phyloP scores from a whole-genome alignment of 202 grass and related monocot species.

The Schoenoplectus triqueter region DNA sequence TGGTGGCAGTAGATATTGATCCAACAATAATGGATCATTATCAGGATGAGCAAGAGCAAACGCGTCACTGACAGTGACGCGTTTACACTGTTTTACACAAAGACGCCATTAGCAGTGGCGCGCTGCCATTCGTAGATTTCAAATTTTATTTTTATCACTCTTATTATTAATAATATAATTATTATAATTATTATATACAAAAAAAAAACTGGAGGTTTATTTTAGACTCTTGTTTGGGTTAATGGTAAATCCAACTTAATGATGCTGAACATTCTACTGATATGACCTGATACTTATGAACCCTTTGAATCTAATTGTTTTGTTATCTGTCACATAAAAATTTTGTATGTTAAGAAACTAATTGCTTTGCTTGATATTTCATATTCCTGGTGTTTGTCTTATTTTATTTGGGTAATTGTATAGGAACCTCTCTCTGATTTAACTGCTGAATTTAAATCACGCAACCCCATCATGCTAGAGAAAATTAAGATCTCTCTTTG shows the following conservation, averaged over 20 bases:
- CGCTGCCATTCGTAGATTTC: too few species aligned
- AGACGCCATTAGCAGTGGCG: too few species aligned
- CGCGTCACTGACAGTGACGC: too few species aligned
- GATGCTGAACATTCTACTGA: neutral
- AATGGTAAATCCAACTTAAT: neutral
- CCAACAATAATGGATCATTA: too few species aligned
- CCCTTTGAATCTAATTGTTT: slow-evolving; percentile 25
- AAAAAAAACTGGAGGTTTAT: too few species aligned
- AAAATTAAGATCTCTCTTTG: slow-evolving; percentile 78
- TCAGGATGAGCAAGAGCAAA: too few species aligned
- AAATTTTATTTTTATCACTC: too few species aligned
- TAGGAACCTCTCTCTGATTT: slow-evolving; percentile 95
- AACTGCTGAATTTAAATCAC: slow-evolving; percentile 79
- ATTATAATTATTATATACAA: too few species aligned
- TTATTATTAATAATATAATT: too few species aligned
- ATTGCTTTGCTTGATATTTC: neutral
- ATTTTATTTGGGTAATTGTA: slow-evolving; percentile 42
- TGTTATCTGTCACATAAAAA: neutral
- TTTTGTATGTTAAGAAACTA: neutral
- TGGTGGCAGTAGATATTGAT: too few species aligned
- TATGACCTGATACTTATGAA: slow-evolving; percentile 1
- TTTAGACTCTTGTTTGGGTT: slow-evolving; percentile 4
- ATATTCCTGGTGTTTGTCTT: slow-evolving; percentile 11
- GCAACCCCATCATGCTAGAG: slow-evolving; percentile 83
- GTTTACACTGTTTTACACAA: too few species aligned